These are phyloP conservation scores for Aspergillus sp. DNA, from an alignment of 2,329 filamentous ascomycete genomes.

Conservation along the genomic window DNA sequence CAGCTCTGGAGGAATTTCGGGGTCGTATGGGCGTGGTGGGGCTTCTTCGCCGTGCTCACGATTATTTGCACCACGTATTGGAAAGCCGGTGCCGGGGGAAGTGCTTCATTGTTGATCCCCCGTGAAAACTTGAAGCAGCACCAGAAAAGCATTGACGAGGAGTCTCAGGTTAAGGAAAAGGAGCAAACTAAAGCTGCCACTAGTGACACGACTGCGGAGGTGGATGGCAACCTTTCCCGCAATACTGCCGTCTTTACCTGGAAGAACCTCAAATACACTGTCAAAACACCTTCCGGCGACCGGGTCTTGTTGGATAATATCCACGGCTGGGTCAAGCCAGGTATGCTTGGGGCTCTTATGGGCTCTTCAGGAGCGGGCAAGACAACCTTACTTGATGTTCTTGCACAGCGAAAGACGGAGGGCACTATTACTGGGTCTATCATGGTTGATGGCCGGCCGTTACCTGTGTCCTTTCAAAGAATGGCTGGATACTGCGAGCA, in stretches of 20 bases:
- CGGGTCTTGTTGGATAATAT: constrained; percentile 66
- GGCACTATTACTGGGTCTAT: constrained; percentile 60
- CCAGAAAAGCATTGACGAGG: constrained; percentile 48
- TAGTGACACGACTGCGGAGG: constrained; percentile 16
- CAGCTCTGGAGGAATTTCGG: constrained; percentile 63
- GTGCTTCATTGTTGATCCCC: constrained; percentile 60
- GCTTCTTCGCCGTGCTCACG: constrained; percentile 58
- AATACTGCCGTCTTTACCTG: constrained; percentile 72
- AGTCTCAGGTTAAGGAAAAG: constrained; percentile 35
- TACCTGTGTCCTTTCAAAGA: constrained; percentile 4
- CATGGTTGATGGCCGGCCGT: constrained; percentile 5
- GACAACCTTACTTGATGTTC: constrained; percentile 59
- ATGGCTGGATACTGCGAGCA: neutral
- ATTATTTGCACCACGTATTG: constrained; percentile 59
- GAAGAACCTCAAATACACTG: constrained; percentile 71
- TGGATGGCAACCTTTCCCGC: constrained; percentile 50
- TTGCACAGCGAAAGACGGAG: constrained; percentile 59
- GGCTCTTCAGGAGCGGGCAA: constrained; percentile 63
- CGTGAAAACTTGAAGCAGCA: constrained; percentile 56
- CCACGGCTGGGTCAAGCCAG: constrained; percentile 64
- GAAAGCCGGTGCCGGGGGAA: constrained; percentile 47
- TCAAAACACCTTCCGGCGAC: constrained; percentile 57
- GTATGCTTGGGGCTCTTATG: constrained; percentile 49
- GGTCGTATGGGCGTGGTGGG: constrained; percentile 64
- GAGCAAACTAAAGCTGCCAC: constrained; percentile 13